Conservation (phyloP, 2,329 filamentous ascomycete species). For the Whalleya microplaca region DNA sequence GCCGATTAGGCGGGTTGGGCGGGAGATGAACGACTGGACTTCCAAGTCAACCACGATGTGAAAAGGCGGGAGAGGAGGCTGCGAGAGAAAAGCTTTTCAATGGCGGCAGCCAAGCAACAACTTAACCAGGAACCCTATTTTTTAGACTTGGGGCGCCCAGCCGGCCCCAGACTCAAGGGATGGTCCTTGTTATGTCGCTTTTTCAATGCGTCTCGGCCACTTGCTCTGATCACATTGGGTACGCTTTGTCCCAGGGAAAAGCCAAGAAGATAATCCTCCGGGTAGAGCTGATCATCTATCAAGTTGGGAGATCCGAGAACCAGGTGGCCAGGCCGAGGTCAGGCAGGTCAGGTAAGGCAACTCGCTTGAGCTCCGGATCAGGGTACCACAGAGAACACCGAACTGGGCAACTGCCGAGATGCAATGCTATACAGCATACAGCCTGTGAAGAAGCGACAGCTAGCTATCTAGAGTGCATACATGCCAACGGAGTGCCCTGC, state of each 20-base stretch:
- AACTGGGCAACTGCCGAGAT: conserved; percentile 5
- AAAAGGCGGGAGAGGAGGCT: not conserved
- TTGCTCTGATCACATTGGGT: conserved; percentile 12
- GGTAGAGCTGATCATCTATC: conserved; percentile 20
- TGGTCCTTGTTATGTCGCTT: conserved; percentile 16
- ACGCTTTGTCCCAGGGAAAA: conserved; percentile 9
- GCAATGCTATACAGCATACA: conserved; percentile 11
- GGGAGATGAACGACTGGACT: not conserved
- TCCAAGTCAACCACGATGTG: not conserved
- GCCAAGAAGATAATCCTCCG: conserved; percentile 26
- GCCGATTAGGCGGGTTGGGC: not conserved
- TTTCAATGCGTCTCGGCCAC: conserved; percentile 12
- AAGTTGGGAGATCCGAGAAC: conserved; percentile 1
- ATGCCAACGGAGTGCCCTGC: not conserved
- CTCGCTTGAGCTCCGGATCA: conserved; percentile 22
- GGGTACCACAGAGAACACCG: not conserved
- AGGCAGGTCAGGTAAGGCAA: conserved; percentile 19
- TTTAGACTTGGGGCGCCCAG: conserved; percentile 16
- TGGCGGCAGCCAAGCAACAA: not conserved
- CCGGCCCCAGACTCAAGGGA: conserved; percentile 16
- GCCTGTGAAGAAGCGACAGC: conserved; percentile 3
- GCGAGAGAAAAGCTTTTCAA: not conserved
- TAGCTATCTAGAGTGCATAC: not conserved
- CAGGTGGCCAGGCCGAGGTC: too few relatives aligned
- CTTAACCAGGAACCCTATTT: conserved; percentile 3